Evolutionary conservation across 805 yeast species (phyloP), one percentile per base, ranked within the genome.

Genomic region (Kodamaea lidongshanica): DNA sequence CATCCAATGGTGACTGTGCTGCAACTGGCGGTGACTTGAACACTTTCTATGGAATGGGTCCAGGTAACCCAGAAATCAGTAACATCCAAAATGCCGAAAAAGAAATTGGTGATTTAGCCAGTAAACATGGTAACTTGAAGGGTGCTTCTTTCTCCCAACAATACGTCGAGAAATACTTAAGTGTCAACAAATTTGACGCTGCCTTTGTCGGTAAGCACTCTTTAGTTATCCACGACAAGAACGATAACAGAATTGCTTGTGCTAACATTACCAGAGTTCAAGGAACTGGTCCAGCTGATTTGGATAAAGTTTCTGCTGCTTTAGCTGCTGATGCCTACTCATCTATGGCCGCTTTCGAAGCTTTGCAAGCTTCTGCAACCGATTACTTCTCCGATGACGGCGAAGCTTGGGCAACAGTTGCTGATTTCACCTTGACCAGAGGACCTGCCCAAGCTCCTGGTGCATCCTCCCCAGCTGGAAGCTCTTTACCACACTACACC

Each of bases 91-190:
- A 12, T 10, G 49, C 50, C 5, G 48, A 39, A 10, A 38, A 38
- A 34, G 61, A 61, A 42, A 52, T 50, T 21, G 65, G 67, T 24
- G 67, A 62, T 39, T 61, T 62, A 35, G 41, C 64, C 6, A 65
- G 65, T 15, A 60, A 54, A 41, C 61, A 60, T 41, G 68, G 69
- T 13, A 27, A 28, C 25, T 48, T 61, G 26, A 17, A 14, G n/a
- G 55, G 61, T 19, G 42, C 48, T n/a, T 40, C 56, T 9, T 16
- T 39, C 32, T 18, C 44, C 12, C 34, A 50, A 15, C 28, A 50
- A 18, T 51, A 47, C 43, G 23, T 40, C 11, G 56, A 51, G 37
- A 30, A 30, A 8, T 50, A 42, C 39, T 35, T 51, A 34, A 48
- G 54, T 17, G 45, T 51, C 43, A 39, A 47, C 44, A 38, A 46